Base-by-base conservation (phyloP, 768 basidiomycete genomes). In the Crassisporium funariophilum region DNA sequence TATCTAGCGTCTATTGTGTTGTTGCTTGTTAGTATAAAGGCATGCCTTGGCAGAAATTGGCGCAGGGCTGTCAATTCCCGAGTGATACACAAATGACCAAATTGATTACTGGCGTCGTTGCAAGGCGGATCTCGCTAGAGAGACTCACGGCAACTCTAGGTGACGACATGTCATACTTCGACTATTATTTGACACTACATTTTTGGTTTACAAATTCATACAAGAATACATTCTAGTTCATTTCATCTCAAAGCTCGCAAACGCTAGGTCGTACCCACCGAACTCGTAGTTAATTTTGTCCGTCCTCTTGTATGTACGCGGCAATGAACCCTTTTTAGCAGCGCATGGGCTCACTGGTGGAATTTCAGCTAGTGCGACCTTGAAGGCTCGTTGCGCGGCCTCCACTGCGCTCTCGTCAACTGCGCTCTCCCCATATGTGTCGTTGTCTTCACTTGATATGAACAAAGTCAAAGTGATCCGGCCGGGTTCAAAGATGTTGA, bases 241-340 rank as follows among this genome's bases (percentile, higher is more conserved):
- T 47, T 58, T 58, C 37, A 71, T 61, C 67, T 91, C 88, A 66
- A 92, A 94, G 63, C 84, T 91, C 31, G 91, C 88, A 64, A 92
- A 94, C 12, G 91, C 91, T 50, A 94, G 74, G 64, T 91, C 90
- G 63, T 94, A 94, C 42, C 86, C 92, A 36, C 90, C 89, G 63
- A 98, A 93, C 66, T 95, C 94, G 73, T 99, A 99, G 65, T 95
- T 92, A 66, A 99, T 98, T 70, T 95, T 91, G 73, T 98, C 97
- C 40, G 90, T 95, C 55, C 94, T 75, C 56, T 74, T 82, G 69
- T 95, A 98, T 11, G 58, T 67, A 53, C 59, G 52, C 19, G 40
- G 27, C 2, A 39, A 29, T 11, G 35, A 41, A 37, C 50, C 24
- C 19, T 12, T 15, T n/a, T 44, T 31, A 13, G 34, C 29, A 38